Percentiles rank a stretch among this genome's conserved stretches.
phyloP scores from a whole-genome alignment of 805 yeast genomes.

The Lipomyces kockii region DNA sequence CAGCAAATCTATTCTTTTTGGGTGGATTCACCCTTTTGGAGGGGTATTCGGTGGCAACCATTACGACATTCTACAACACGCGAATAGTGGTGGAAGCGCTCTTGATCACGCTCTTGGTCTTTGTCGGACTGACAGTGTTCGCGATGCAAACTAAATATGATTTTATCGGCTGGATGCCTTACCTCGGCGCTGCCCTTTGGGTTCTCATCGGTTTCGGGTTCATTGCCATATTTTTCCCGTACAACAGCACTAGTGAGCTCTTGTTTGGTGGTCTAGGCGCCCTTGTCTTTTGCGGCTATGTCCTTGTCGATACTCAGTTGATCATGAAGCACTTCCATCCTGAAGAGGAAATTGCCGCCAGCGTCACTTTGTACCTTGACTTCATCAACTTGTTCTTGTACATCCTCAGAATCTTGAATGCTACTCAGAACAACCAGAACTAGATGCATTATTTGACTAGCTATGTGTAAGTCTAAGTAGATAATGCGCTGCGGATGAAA shows the following conservation, averaged over 20 bases:
- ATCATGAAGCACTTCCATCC: conserved; percentile 74
- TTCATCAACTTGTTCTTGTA: conserved; percentile 78
- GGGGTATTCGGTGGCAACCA: conserved; percentile 71
- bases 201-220: conserved; percentile 73
- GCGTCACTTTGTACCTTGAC: conserved; percentile 79
- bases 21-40: conserved; percentile 74
- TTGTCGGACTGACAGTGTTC: conserved; percentile 74
- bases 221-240: conserved; percentile 68
- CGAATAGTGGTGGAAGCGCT: conserved; percentile 72
- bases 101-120: conserved; percentile 67
- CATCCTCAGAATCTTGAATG: conserved; percentile 65
- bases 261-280: conserved; percentile 77
- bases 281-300: conserved; percentile 68
- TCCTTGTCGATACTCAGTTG: conserved; percentile 80
- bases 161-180: conserved; percentile 69
- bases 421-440: conserved; percentile 35
- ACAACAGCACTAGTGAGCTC: conserved; percentile 61
- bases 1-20: conserved; percentile 64
- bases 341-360: conserved; percentile 85
- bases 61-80: conserved; percentile 66
- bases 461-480: not conserved
- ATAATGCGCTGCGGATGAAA: not conserved
- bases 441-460: conserved; percentile 1
- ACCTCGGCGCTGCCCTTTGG: conserved; percentile 62
- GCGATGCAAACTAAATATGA: conserved; percentile 81